A percentile compares a stretch with the other conserved stretches of the same genome.
These are phyloP conservation scores for Arabidopsis hybrid DNA, from an alignment of 441 rosid species.

Conservation along the genomic window DNA sequence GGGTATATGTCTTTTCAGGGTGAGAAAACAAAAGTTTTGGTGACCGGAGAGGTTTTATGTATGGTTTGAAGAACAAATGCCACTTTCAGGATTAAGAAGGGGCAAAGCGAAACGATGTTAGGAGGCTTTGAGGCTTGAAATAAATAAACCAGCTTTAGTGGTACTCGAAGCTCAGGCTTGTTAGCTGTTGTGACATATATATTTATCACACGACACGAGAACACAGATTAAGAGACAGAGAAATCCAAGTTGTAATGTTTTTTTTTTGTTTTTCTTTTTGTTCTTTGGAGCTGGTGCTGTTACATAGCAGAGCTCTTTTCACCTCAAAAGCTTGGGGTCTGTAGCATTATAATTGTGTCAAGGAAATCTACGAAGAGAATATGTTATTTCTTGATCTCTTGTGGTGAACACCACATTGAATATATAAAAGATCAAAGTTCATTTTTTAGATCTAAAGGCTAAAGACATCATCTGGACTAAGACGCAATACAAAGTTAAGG, in stretches of 20 bases:
- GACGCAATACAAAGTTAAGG: conserved; percentile 28
- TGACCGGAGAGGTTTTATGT: conserved; percentile 22
- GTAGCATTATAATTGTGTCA: conserved; percentile 35
- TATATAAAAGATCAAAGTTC: neutral
- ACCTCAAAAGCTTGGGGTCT: conserved; percentile 30
- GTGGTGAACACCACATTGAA: conserved; percentile 2
- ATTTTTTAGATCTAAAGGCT: neutral
- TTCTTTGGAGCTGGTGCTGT: conserved; percentile 38
- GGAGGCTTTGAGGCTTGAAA: conserved; percentile 15
- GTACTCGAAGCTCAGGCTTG: conserved; percentile 31
- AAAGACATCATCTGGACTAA: conserved; percentile 8
- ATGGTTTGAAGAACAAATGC: conserved; percentile 21
- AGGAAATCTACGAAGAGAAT: conserved; percentile 22
- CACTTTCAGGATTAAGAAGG: conserved; percentile 10
- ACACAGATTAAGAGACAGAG: conserved; percentile 27
- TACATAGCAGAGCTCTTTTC: conserved; percentile 27
- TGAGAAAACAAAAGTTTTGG: conserved; percentile 7
- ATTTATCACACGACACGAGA: conserved; percentile 36
- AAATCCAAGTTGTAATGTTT: conserved; percentile 31
- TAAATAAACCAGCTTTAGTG: conserved; percentile 24
- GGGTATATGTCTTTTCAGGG: conserved; percentile 28
- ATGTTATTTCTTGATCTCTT: conserved; percentile 21
- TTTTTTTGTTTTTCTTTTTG: neutral
- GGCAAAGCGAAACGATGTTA: conserved; percentile 7
- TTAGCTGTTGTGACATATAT: conserved; percentile 33